Evolutionary conservation across 257 asterid genomes (phyloP).

Genomic region (Solanum virginianum): DNA sequence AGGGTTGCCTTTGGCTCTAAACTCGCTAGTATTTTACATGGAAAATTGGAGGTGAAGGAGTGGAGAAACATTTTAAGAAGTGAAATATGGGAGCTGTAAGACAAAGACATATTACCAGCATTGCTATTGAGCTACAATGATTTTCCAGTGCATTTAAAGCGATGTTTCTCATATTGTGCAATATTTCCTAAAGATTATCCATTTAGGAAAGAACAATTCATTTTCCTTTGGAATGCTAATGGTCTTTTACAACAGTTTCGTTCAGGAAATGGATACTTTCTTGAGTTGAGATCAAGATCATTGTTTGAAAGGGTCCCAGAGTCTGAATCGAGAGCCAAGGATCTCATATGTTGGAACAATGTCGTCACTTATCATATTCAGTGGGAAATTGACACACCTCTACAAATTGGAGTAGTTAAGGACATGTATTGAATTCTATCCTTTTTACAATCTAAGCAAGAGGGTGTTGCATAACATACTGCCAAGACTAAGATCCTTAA

Average conservation of each 20-base stretch:
- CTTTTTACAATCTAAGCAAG: not conserved
- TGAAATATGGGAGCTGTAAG: no score
- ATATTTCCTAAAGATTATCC: conserved; percentile 12
- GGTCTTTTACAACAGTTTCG: not conserved
- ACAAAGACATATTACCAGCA: not conserved
- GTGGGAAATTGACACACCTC: not conserved
- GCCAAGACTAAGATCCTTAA: no score
- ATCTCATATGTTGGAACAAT: not conserved
- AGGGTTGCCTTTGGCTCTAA: not conserved
- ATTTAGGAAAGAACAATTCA: not conserved
- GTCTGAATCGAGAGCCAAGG: not conserved
- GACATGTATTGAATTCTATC: no score
- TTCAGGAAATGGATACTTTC: not conserved
- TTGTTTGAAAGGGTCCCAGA: not conserved
- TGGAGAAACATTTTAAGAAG: not conserved
- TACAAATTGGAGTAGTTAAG: not conserved
- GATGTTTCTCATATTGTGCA: conserved; percentile 14
- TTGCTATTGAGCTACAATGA: conserved; percentile 11
- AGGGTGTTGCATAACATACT: no score
- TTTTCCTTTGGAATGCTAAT: conserved; percentile 5
- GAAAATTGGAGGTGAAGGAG: not conserved
- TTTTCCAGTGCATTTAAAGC: conserved; percentile 5
- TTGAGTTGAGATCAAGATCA: not conserved
- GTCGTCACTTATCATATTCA: not conserved
- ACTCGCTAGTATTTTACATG: not conserved